Base-by-base conservation (phyloP, 2,329 filamentous ascomycete species). In the Ophiognomonia clavigignenti-juglandacearum region DNA sequence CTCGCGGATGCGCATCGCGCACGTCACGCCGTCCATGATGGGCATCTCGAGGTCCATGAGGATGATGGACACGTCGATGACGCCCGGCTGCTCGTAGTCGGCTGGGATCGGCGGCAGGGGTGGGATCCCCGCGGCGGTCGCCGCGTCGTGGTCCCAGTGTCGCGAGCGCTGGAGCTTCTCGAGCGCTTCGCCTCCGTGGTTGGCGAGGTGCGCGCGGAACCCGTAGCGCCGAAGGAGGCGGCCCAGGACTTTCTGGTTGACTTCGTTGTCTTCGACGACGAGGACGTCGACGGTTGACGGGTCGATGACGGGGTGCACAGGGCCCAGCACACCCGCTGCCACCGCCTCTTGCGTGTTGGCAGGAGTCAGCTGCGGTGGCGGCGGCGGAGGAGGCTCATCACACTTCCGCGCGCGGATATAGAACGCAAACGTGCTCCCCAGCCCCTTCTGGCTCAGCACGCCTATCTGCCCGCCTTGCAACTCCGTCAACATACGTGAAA, bases 41-140 rank as follows among this genome's bases (percentile, higher is more conserved):
- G 86, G 64, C 86, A 91, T 91, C 58, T 90, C 86, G 39, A 89
- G 72, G 59, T 91, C 87, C 86, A 91, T 89, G 6, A 91, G 64
- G 11, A 91, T 82, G 38, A 89, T 73, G 8, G 80, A 80, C 20
- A 87, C 73, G 39, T 81, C 74, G 8, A 72, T 64, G 3, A 73
- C 73, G 13, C 69, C 64, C 23, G 13, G 26, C 26, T 29, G 26
- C 26, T 32, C 29, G 11, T 32, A 6, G 14, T 62, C 50, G 51
- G 73, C 71, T 8, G 72, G 65, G 13, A 72, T 72, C 9, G 29
- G 16, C 13, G 16, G 42, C 18, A 23, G 14, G 2, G 50, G 38
- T 1, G 34, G 45, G 35, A 46, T 49, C 8, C 50, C 50, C 13
- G 22, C 31, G n/a, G 43, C 35, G 4, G 36, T 43, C 1, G 39